Conservation (phyloP, 768 basidiomycete genomes). For the Lentinula boryana region DNA sequence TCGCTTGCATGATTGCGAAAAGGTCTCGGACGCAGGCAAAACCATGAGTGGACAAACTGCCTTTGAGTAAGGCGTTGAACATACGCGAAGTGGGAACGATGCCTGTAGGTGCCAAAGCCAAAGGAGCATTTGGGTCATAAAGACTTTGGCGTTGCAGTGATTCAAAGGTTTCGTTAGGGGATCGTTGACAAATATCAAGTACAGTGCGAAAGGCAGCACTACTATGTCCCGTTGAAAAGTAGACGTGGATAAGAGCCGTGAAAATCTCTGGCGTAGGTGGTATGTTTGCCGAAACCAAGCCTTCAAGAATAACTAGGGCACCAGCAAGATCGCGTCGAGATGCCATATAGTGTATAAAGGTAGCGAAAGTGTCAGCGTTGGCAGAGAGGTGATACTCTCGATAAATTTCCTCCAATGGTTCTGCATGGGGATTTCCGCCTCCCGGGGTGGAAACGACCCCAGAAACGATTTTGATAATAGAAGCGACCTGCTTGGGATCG, state of each 20-base stretch:
- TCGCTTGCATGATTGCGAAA: slow-evolving; percentile 49
- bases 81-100: slow-evolving; percentile 37
- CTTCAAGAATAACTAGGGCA: slow-evolving; percentile 39
- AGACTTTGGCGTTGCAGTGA: neutral
- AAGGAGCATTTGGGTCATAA: slow-evolving; percentile 20
- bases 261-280: slow-evolving; percentile 39
- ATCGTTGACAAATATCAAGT: slow-evolving; percentile 35
- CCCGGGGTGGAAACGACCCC: slow-evolving; percentile 21
- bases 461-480: slow-evolving; percentile 17
- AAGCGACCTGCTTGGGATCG: slow-evolving; percentile 20
- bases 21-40: slow-evolving; percentile 40
- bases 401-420: neutral
- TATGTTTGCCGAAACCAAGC: slow-evolving; percentile 38
- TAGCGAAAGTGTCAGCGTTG: slow-evolving; percentile 55
- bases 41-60: slow-evolving; percentile 42
- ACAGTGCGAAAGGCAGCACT: slow-evolving; percentile 49
- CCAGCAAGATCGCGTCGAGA: slow-evolving; percentile 34
- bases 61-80: slow-evolving; percentile 58
- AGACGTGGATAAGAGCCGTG: slow-evolving; percentile 53
- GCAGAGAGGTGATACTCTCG: slow-evolving; percentile 25
- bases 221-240: slow-evolving; percentile 39
- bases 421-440: slow-evolving; percentile 19
- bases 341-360: slow-evolving; percentile 54
- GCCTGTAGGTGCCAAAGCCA: slow-evolving; percentile 23
- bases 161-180: slow-evolving; percentile 13